Conservation (phyloP, 345 rosid species). For the Ailanthus altissimus region DNA sequence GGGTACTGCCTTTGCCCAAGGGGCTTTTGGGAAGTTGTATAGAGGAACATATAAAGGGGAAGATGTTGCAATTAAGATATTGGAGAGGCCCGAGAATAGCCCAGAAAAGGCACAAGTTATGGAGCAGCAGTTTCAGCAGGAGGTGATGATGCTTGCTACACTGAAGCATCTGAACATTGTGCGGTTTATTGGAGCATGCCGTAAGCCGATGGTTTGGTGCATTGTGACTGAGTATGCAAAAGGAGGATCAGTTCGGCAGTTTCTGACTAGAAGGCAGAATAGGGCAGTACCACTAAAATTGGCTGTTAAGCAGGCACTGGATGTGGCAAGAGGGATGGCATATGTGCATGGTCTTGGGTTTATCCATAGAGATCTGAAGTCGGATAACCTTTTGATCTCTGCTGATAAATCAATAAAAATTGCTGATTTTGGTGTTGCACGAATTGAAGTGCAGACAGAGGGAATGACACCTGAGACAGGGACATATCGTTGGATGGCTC, state of each 20-base stretch:
- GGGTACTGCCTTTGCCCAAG: constrained; percentile 51
- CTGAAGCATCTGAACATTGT: constrained; percentile 46
- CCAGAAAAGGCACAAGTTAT: constrained; percentile 38
- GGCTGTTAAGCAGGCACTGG: constrained; percentile 50
- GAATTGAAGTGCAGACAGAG: constrained; percentile 51
- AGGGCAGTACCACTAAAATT: constrained; percentile 41
- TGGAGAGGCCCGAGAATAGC: constrained; percentile 49
- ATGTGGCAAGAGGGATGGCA: constrained; percentile 52
- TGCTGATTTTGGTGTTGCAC: constrained; percentile 55
- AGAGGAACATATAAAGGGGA: constrained; percentile 50
- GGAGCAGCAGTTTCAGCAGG: constrained; percentile 52
- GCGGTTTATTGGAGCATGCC: constrained; percentile 46
- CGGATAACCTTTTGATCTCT: constrained; percentile 45
- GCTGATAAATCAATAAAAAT: constrained; percentile 46
- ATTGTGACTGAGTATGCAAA: constrained; percentile 52
- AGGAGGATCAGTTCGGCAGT: constrained; percentile 48
- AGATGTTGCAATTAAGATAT: constrained; percentile 51
- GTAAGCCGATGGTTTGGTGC: constrained; percentile 51
- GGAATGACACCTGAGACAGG: constrained; percentile 58
- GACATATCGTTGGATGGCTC: constrained; percentile 59
- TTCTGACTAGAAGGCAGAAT: constrained; percentile 36
- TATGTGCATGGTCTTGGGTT: constrained; percentile 41
- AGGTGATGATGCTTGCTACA: constrained; percentile 48
- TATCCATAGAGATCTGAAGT: constrained; percentile 49
- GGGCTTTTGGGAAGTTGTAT: constrained; percentile 50